Conservation (phyloP, 164 flowering plant species). For the Liriodendron chinense region DNA sequence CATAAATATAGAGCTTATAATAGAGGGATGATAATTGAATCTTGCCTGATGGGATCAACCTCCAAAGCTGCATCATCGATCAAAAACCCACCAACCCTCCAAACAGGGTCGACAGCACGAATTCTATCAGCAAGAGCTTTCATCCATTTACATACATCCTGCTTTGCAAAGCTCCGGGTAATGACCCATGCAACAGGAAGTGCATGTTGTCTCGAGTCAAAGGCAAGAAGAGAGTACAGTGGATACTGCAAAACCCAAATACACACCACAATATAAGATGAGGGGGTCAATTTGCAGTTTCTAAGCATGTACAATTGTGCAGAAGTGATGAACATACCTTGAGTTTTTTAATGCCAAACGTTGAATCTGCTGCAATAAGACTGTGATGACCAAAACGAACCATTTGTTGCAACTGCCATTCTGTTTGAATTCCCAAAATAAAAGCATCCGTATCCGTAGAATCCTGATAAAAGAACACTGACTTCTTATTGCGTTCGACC, state of each 20-base stretch:
- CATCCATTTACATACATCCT: slow-evolving; percentile 86
- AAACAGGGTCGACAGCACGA: slow-evolving; percentile 53
- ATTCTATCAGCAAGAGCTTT: slow-evolving; percentile 73
- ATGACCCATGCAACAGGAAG: slow-evolving; percentile 96
- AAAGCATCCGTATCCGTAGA: slow-evolving; percentile 73
- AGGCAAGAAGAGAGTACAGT: slow-evolving; percentile 83
- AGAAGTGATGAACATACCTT: slow-evolving; percentile 42
- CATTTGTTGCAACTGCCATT: slow-evolving; percentile 98
- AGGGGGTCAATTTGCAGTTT: neutral
- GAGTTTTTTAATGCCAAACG: slow-evolving; percentile 90
- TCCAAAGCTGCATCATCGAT: slow-evolving; percentile 98
- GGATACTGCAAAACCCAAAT: slow-evolving; percentile 65
- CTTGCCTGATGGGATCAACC: slow-evolving; percentile 87
- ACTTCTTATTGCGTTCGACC: slow-evolving; percentile 82
- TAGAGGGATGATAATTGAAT: slow-evolving; percentile 1
- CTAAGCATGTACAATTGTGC: neutral
- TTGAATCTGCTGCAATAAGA: slow-evolving; percentile 84
- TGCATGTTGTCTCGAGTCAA: slow-evolving; percentile 94
- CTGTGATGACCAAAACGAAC: slow-evolving; percentile 88
- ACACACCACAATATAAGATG: slow-evolving; percentile 4
- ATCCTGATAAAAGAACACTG: slow-evolving; percentile 78
- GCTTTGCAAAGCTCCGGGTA: slow-evolving; percentile 67
- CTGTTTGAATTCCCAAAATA: slow-evolving; percentile 91
- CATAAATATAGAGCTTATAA: neutral
- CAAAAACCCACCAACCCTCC: slow-evolving; percentile 79